Evolutionary conservation across 2,329 filamentous ascomycete genomes (phyloP).

Genomic region (Periconia sp.): DNA sequence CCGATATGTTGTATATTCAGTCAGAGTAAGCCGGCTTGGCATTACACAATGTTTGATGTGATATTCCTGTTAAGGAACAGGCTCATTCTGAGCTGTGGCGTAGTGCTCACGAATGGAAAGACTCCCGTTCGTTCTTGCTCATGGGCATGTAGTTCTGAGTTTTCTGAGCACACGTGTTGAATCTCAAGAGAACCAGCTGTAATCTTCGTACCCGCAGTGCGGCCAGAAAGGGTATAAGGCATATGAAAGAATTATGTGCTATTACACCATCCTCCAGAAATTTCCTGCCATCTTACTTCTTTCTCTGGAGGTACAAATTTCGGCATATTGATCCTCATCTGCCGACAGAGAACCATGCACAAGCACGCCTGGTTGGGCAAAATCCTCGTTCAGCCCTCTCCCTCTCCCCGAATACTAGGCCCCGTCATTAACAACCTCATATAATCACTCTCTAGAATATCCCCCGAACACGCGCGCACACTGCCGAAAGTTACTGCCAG

Average conservation of each 20-base stretch:
- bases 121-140: too few relatives aligned
- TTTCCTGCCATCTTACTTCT: background rate
- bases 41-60: background rate
- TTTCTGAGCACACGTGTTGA: too few relatives aligned
- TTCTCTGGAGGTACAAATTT: constrained; percentile 18
- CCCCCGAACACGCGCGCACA: background rate
- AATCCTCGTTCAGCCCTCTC: background rate
- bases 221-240: too few relatives aligned
- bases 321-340: constrained; percentile 22
- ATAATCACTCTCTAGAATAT: constrained; percentile 12
- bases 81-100: too few relatives aligned
- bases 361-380: constrained; percentile 9
- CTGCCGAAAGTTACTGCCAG: constrained; percentile 4
- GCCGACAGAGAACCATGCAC: constrained; percentile 16
- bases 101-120: too few relatives aligned
- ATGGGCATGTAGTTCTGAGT: too few relatives aligned
- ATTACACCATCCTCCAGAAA: too few relatives aligned
- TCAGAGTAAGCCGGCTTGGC: constrained; percentile 18
- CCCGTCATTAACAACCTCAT: constrained; percentile 24
- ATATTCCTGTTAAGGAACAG: too few relatives aligned
- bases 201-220: too few relatives aligned
- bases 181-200: too few relatives aligned
- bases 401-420: constrained; percentile 10
- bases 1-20: background rate
- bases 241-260: too few relatives aligned